Base-by-base conservation (phyloP, 805 yeast genomes). In the Candida xiaguanensis region DNA sequence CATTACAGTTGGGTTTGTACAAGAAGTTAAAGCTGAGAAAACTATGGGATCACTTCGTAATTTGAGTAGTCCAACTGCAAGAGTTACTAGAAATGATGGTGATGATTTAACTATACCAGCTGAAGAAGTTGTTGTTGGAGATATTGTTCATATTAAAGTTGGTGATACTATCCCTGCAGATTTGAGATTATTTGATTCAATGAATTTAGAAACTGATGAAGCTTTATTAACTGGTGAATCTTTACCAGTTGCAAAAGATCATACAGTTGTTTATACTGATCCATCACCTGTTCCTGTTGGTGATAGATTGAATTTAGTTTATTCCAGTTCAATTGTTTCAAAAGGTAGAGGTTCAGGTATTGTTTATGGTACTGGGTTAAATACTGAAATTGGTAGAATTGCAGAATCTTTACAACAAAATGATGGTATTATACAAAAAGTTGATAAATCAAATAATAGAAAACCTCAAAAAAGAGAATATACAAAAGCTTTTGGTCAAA, bases 31-130 rank as follows among this genome's bases (percentile, higher is more conserved):
- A 34, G 78, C 78, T 8, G 78, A 74, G 47, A 59, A 68, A 28
- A 75, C 78, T 4, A 74, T 74, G 61, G 66, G 75, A 7, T 74
- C 77, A 5, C 58, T 74, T 45, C 61, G 68, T 39, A 65, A 67
- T 19, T 69, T 74, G 40, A 55, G 74, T 19, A 66, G 75, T 6
- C 68, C 75, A 4, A 67, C 70, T 23, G 78, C 76, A 2, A 61
- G 63, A 41, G 77, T 68, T 1, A 43, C 70, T 9, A 61, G 78
- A 46, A 53, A 63, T 32, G 36, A 32, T n/a, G 77, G 77, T 17
- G 57, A 58, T 27, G 53, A 58, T 36, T 15, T 43, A 15, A 55
- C 65, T 25, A 47, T 56, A 27, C 62, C 65, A 14, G 67, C 75
- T 7, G 70, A 66, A 40, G 72, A 73, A 35, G 60, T 69, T 13